Percentiles rank a stretch among this genome's conserved stretches.
Evolutionary conservation across 140 eudicot genomes (phyloP).

Genomic region (Flaveria floridana): DNA sequence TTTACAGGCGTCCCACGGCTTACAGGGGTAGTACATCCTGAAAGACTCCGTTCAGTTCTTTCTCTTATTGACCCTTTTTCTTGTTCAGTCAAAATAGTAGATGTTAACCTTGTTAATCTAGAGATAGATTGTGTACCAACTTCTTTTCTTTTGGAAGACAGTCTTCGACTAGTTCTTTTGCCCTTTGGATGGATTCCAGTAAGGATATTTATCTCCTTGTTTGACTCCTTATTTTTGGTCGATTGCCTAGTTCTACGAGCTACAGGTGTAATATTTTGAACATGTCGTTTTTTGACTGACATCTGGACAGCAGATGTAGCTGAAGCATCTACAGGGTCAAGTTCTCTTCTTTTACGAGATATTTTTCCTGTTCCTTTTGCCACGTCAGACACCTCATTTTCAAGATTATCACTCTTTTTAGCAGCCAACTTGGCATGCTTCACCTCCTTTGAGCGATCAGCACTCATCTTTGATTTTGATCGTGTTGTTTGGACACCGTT

Average conservation of each 20-base stretch:
- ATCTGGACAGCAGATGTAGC: slow-evolving; percentile 29
- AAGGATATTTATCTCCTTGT: slow-evolving; percentile 29
- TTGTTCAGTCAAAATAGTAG: slow-evolving; percentile 23
- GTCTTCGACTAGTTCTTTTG: slow-evolving; percentile 34
- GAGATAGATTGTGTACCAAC: slow-evolving; percentile 21
- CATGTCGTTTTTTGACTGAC: slow-evolving; percentile 35
- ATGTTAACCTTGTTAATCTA: slow-evolving; percentile 42
- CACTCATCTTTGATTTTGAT: slow-evolving; percentile 39
- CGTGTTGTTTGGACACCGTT: slow-evolving; percentile 45
- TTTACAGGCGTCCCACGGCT: slow-evolving; percentile 42
- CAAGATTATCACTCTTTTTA: slow-evolving; percentile 26
- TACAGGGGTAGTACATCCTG: slow-evolving; percentile 52
- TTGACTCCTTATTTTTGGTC: neutral
- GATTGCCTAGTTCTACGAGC: slow-evolving; percentile 51
- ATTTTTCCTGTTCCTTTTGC: slow-evolving; percentile 26
- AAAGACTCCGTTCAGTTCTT: slow-evolving; percentile 2
- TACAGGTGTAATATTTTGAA: slow-evolving; percentile 40
- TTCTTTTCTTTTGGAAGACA: slow-evolving; percentile 26
- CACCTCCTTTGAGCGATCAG: slow-evolving; percentile 26
- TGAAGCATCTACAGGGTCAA: slow-evolving; percentile 19
- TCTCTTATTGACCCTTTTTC: slow-evolving; percentile 36
- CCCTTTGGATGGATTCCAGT: slow-evolving; percentile 38
- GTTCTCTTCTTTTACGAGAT: slow-evolving; percentile 28
- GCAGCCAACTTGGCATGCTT: slow-evolving; percentile 34
- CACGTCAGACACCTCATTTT: slow-evolving; percentile 11